A percentile compares a stretch with the other conserved stretches of the same genome.
These are phyloP conservation scores for Colletotrichum sp. DNA, from an alignment of 2,329 filamentous ascomycete species.

Conservation along the genomic window DNA sequence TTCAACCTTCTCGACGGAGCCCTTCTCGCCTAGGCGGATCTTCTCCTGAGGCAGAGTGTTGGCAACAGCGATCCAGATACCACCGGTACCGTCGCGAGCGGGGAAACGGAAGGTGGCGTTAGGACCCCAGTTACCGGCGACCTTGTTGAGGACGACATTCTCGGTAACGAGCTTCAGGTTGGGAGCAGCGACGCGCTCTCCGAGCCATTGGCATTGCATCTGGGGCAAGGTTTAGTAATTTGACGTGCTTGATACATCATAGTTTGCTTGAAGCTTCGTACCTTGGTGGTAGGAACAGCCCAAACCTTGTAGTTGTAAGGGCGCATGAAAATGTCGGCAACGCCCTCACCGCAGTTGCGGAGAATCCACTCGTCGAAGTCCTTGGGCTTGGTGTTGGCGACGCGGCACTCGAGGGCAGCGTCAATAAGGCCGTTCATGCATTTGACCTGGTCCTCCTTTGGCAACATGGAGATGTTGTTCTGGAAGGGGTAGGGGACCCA, in stretches of 20 bases:
- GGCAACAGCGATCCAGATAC: slow-evolving; percentile 98
- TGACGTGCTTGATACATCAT: not conserved
- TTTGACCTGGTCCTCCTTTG: slow-evolving; percentile 94
- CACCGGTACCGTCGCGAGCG: slow-evolving; percentile 91
- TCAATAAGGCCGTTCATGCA: slow-evolving; percentile 97
- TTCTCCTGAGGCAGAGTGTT: slow-evolving; percentile 92
- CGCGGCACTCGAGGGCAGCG: slow-evolving; percentile 84
- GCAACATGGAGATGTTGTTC: slow-evolving; percentile 99
- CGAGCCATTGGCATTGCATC: slow-evolving; percentile 99
- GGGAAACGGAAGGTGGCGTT: slow-evolving; percentile 99
- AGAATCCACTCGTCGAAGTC: slow-evolving; percentile 99
- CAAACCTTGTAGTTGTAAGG: slow-evolving; percentile 99
- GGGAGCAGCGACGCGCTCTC: slow-evolving; percentile 96
- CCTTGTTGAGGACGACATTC: slow-evolving; percentile 96
- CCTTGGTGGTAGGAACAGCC: slow-evolving; percentile 97
- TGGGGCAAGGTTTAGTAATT: slow-evolving; percentile 38
- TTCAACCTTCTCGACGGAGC: slow-evolving; percentile 85
- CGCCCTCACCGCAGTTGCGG: slow-evolving; percentile 85
- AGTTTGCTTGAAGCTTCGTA: slow-evolving; percentile 42
- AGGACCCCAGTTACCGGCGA: slow-evolving; percentile 96
- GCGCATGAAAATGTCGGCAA: slow-evolving; percentile 97
- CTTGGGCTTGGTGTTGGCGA: slow-evolving; percentile 89
- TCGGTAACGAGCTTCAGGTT: slow-evolving; percentile 92
- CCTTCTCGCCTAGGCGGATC: slow-evolving; percentile 85
- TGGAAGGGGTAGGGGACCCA: slow-evolving; percentile 99